Conservation (phyloP, 2,329 filamentous ascomycete genomes). For the Ophiobolus disseminans region DNA sequence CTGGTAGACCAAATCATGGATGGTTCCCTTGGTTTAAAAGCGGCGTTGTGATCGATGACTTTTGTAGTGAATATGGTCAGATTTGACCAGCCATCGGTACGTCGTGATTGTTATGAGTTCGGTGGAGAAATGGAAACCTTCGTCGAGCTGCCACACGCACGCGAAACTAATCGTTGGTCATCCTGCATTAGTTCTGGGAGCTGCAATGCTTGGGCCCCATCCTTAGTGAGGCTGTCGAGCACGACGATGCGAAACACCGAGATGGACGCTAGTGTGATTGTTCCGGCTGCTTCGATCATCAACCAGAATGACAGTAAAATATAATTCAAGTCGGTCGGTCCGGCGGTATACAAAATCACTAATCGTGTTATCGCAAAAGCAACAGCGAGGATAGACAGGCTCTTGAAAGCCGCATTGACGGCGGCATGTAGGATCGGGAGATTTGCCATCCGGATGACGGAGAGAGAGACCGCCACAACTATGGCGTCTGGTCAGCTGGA, state of each 20-base stretch:
- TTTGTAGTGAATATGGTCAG: too few species aligned
- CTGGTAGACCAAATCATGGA: too few species aligned
- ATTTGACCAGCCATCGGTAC: too few species aligned
- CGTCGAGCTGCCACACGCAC: not conserved
- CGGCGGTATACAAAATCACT: constrained; percentile 5
- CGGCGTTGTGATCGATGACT: not conserved
- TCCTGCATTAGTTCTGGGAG: not conserved
- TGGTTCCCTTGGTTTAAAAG: not conserved
- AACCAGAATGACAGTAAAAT: constrained; percentile 14
- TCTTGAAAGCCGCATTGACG: constrained; percentile 21
- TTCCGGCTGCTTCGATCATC: constrained; percentile 15
- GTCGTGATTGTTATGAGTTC: too few species aligned
- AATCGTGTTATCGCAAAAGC: constrained; percentile 13
- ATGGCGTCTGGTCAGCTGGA: not conserved
- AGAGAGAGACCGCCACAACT: not conserved
- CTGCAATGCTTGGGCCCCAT: not conserved
- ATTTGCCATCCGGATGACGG: constrained; percentile 24
- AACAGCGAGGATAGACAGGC: constrained; percentile 15
- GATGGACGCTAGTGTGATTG: constrained; percentile 15
- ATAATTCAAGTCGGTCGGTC: constrained; percentile 6
- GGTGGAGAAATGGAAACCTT: too few species aligned
- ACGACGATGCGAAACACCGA: constrained; percentile 20
- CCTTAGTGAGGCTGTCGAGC: constrained; percentile 6
- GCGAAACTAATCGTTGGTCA: not conserved
- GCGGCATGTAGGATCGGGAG: constrained; percentile 13